Conservation (phyloP, 2,329 filamentous ascomycete species). For the Aspergillus terreus region DNA sequence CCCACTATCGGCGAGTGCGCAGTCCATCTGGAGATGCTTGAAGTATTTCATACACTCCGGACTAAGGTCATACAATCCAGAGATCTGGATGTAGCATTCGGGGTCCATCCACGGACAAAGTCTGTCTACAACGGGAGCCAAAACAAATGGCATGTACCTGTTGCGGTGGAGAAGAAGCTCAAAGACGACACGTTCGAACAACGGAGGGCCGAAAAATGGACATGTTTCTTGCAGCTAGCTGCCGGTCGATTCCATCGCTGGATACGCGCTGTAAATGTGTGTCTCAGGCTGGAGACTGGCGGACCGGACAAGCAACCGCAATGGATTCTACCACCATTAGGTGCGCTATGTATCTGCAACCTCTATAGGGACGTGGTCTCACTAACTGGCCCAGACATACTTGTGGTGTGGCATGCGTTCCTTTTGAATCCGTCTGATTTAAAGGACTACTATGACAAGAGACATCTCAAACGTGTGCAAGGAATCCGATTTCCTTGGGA, state of each 20-base stretch:
- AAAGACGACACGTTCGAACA: not conserved
- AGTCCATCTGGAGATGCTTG: not conserved
- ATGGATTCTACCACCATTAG: slow-evolving; percentile 52
- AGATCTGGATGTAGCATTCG: not conserved
- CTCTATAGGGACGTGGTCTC: not conserved
- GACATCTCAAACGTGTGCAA: slow-evolving; percentile 55
- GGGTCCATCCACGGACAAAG: not conserved
- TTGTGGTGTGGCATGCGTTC: slow-evolving; percentile 75
- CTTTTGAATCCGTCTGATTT: slow-evolving; percentile 70
- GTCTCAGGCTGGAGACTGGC: not conserved
- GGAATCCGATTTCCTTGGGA: slow-evolving; percentile 62
- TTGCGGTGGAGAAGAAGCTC: not conserved
- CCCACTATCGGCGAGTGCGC: not conserved
- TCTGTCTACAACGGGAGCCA: not conserved
- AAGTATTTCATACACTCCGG: not conserved
- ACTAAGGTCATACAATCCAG: not conserved
- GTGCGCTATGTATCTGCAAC: slow-evolving; percentile 34
- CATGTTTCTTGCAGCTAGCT: slow-evolving; percentile 6
- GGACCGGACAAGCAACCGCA: not conserved
- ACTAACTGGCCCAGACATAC: slow-evolving; percentile 50
- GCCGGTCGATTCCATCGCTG: slow-evolving; percentile 10
- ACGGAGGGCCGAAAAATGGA: slow-evolving; percentile 10
- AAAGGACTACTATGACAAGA: slow-evolving; percentile 64
- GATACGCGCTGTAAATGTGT: slow-evolving; percentile 4
- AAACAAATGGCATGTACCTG: not conserved